These are phyloP conservation scores for Penicillium chermesinum DNA, from an alignment of 495 filamentous ascomycete genomes.

Conservation along the genomic window DNA sequence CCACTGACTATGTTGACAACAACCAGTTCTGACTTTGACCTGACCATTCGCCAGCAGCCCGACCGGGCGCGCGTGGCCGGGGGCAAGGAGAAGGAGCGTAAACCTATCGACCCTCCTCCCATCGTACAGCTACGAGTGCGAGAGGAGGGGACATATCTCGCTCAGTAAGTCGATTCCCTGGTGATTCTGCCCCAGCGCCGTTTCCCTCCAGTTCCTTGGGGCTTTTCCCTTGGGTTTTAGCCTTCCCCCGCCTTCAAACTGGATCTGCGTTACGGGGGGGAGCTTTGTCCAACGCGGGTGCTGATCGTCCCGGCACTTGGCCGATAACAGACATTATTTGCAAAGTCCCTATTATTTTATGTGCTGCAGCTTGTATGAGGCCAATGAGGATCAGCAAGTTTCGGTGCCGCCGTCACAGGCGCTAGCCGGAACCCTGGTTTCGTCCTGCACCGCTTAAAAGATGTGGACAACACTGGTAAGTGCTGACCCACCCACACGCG, in stretches of 20 bases:
- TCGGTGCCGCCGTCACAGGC: constrained; percentile 47
- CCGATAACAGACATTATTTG: constrained; percentile 54
- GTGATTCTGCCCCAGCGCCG: neutral
- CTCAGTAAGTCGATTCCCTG: constrained; percentile 50
- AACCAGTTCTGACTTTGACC: constrained; percentile 53
- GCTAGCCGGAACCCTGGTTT: constrained; percentile 77
- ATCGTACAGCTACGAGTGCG: constrained; percentile 79
- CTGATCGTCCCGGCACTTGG: neutral
- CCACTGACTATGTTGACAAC: constrained; percentile 42
- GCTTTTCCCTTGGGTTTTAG: constrained; percentile 3
- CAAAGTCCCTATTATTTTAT: constrained; percentile 82
- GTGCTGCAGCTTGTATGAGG: constrained; percentile 64
- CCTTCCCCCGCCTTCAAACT: neutral
- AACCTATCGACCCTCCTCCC: constrained; percentile 92
- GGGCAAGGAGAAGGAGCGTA: constrained; percentile 80
- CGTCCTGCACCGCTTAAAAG: constrained; percentile 91
- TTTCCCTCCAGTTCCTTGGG: neutral
- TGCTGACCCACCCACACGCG: neutral
- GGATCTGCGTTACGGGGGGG: neutral
- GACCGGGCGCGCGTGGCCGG: constrained; percentile 61
- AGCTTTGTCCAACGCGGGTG: neutral
- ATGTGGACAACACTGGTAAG: constrained; percentile 75
- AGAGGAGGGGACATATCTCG: constrained; percentile 60
- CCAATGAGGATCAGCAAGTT: constrained; percentile 54
- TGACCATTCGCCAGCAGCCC: constrained; percentile 64